These are phyloP conservation scores for Pleurotus eryngii DNA, from an alignment of 768 basidiomycete genomes.

Conservation along the genomic window DNA sequence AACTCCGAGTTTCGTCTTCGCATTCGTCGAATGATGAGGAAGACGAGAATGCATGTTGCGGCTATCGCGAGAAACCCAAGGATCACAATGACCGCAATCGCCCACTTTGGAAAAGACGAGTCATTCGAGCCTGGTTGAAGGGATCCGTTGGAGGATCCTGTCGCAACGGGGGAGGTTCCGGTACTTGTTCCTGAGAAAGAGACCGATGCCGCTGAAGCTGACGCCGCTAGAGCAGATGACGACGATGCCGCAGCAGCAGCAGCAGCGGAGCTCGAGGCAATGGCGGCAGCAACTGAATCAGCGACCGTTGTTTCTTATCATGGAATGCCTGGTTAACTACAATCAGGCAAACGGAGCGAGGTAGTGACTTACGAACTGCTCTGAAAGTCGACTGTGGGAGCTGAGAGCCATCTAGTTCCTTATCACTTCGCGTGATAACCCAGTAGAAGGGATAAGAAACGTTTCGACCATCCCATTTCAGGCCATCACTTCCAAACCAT, in stretches of 20 bases:
- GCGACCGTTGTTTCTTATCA: slow-evolving; percentile 70
- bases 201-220: slow-evolving; percentile 21
- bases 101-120: slow-evolving; percentile 78
- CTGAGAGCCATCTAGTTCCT: slow-evolving; percentile 54
- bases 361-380: slow-evolving; percentile 67
- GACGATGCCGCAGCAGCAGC: slow-evolving; percentile 32
- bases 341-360: too few relatives aligned
- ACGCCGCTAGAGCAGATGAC: slow-evolving; percentile 46
- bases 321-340: too few relatives aligned
- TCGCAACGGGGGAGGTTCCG: slow-evolving; percentile 11
- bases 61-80: slow-evolving; percentile 82
- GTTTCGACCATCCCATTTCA: slow-evolving; percentile 46
- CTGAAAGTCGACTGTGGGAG: slow-evolving; percentile 70
- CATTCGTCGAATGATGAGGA: slow-evolving; percentile 70
- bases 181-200: slow-evolving; percentile 14
- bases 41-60: slow-evolving; percentile 62
- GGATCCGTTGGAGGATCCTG: slow-evolving; percentile 25
- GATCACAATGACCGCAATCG: slow-evolving; percentile 85
- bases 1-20: slow-evolving; percentile 44
- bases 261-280: slow-evolving; percentile 38
- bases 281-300: slow-evolving; percentile 60
- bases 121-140: slow-evolving; percentile 41
- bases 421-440: slow-evolving; percentile 63
- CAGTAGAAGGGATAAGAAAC: slow-evolving; percentile 73
- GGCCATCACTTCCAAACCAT: slow-evolving; percentile 65